Evolutionary conservation across 1,284 basidiomycete genomes (phyloP).

Genomic region (Flammula alnicola): DNA sequence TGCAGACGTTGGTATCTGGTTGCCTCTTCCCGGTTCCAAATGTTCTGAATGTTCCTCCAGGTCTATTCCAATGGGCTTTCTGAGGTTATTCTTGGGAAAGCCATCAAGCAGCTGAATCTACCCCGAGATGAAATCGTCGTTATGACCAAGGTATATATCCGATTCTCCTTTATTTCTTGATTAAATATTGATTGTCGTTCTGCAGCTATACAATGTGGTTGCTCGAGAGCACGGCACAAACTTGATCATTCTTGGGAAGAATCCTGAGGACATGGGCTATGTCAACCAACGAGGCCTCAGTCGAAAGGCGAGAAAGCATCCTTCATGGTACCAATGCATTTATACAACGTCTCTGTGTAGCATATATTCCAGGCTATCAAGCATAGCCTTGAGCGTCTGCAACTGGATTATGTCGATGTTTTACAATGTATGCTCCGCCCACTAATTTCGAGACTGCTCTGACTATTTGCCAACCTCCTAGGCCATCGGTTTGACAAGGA

Average conservation of each 20-base stretch:
- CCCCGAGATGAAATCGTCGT: conserved; percentile 68
- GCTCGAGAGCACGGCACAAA: conserved; percentile 32
- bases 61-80: conserved; percentile 62
- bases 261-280: conserved; percentile 42
- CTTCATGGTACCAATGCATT: neutral
- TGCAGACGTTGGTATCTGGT: conserved; percentile 37
- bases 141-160: conserved; percentile 55
- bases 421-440: conserved; percentile 48
- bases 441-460: neutral
- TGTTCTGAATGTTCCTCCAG: too few relatives aligned
- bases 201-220: conserved; percentile 14
- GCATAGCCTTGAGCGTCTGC: conserved; percentile 62
- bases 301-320: conserved; percentile 33
- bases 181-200: too few relatives aligned
- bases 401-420: conserved; percentile 71
- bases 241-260: conserved; percentile 15
- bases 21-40: neutral
- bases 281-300: conserved; percentile 46
- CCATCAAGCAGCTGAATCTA: conserved; percentile 63
- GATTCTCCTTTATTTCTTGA: neutral
- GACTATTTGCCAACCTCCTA: conserved; percentile 14
- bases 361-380: conserved; percentile 75
- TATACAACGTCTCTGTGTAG: conserved; percentile 10
- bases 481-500: conserved; percentile 60
- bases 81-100: conserved; percentile 69